Base-by-base conservation (phyloP, 805 yeast species). In the Monosporozyma unispora region DNA sequence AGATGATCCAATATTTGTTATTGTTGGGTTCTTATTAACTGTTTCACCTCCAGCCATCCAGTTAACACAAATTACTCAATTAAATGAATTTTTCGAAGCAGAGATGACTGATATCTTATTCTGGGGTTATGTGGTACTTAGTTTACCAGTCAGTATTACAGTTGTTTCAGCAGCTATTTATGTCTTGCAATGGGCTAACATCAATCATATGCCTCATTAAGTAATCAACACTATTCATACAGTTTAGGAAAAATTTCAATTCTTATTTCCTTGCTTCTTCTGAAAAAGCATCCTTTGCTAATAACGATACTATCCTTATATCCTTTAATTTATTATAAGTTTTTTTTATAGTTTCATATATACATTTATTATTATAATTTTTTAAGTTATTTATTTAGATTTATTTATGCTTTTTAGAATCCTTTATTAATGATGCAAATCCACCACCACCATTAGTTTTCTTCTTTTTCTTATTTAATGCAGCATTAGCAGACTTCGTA, bases 31-130 rank as follows among this genome's bases (percentile, higher is more conserved):
- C 59, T 73, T 85, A 28, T 73, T 85, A 53, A 84, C 90, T 1
- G 78, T 84, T 3, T 78, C 89, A 1, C 93, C 95, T 2, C 93
- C 95, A 2, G 93, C 91, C 4, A 84, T 85, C 55, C 95, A 85
- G 66, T 70, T 85, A 50, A 82, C 89, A 22, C 95, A 85, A 62
- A 85, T 85, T 53, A 83, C 88, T 48, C 91, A 84, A 60, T 70
- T 85, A 57, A 85, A 85, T 62, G 82, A 80, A 56, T 72, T 84
- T 44, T 85, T 78, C 64, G 90, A 85, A 61, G 81, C 78, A 59
- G 95, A 85, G 64, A 85, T 85, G 91, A 82, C 87, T 0, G 87
- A 87, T 27, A 84, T 85, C 16, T 69, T 85, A 54, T 85, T 85
- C 55, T 85, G 90, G 85, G 91, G 93, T 4, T 85, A 85, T 57